phyloP scores from a whole-genome alignment of 1,284 basidiomycete species.

The Veloboletus limbatus region DNA sequence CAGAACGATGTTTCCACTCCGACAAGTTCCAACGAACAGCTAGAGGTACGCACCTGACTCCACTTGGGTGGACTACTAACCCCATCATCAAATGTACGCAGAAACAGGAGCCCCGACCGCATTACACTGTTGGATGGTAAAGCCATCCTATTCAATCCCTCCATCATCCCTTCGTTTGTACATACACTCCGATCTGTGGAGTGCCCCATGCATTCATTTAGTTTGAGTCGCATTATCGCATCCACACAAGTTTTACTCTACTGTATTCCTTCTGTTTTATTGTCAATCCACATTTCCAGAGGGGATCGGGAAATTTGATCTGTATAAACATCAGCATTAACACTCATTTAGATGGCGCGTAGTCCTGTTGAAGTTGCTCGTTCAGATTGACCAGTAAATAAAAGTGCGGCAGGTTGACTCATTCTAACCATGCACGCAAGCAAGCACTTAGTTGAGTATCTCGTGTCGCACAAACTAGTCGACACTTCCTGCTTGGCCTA shows the following conservation, averaged over 20 bases:
- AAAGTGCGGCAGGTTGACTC: background rate
- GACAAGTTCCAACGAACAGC: background rate
- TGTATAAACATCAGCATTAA: slow-evolving; percentile 15
- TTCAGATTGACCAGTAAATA: background rate
- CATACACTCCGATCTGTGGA: background rate
- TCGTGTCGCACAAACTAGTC: too few relatives aligned
- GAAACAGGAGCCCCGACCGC: slow-evolving; percentile 1
- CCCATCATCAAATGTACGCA: background rate
- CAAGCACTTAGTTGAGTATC: background rate
- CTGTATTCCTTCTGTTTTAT: background rate
- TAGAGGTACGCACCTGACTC: slow-evolving; percentile 7
- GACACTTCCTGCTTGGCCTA: too few relatives aligned
- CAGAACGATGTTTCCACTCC: slow-evolving; percentile 2
- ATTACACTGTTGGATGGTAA: slow-evolving; percentile 14
- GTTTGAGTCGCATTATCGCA: slow-evolving; percentile 7
- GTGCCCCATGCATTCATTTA: slow-evolving; percentile 2
- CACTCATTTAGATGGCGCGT: background rate
- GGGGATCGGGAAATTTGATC: background rate
- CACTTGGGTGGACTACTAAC: background rate
- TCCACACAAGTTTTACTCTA: slow-evolving; percentile 1
- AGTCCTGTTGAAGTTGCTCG: slow-evolving; percentile 3
- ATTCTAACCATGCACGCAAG: background rate
- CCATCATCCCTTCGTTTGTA: background rate
- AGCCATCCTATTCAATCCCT: too few relatives aligned
- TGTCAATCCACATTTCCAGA: background rate